Evolutionary conservation across 305 asterid species (phyloP), one percentile per base, ranked within the genome.

Genomic region (Solanum hybrid): DNA sequence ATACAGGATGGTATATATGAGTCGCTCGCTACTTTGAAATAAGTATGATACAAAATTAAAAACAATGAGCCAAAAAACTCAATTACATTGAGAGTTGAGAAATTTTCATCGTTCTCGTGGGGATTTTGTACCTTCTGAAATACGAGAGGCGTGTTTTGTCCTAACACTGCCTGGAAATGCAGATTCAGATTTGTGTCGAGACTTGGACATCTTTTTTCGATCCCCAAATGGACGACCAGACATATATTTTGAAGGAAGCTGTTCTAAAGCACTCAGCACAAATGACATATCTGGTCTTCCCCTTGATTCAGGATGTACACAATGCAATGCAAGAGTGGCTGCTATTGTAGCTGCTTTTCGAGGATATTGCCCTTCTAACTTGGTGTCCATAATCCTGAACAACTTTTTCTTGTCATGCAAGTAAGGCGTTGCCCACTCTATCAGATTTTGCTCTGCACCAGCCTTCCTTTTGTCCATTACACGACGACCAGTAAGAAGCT

Each of bases 311-410:
- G 86, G 90, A 73, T 95, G 92, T 24, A 93, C 92, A 84, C 99
- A 97, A 74, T 95, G 96, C 5, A 94, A 86, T 26, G 97, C 98
- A 64, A 96, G 91, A 82, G 93, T 94, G 36, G 98, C 97, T 39
- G 95, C 96, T 77, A 96, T 88, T 87, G 79, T 93, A n/a, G 97
- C 99, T 64, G 95, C 96, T 90, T 73, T 94, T 78, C 95, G 92
- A 42, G 97, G 96, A 92, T 95, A 97, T 86, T 94, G 96, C 1
- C 98, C 99, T 86, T 94, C 95, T 93, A 97, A 94, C 83, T 90
- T 94, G 4, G 93, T 92, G 92, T 97, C 99, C 97, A 96, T 96
- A 12, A 97, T 95, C 40, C 98, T 90, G n/a, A 92, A 92, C 34
- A 96, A 87, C 61, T 92, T 92, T 4, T 95, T 92, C 81, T 93